phyloP scores from a whole-genome alignment of 2,329 filamentous ascomycete species.

The Paecilomyces fulvus region DNA sequence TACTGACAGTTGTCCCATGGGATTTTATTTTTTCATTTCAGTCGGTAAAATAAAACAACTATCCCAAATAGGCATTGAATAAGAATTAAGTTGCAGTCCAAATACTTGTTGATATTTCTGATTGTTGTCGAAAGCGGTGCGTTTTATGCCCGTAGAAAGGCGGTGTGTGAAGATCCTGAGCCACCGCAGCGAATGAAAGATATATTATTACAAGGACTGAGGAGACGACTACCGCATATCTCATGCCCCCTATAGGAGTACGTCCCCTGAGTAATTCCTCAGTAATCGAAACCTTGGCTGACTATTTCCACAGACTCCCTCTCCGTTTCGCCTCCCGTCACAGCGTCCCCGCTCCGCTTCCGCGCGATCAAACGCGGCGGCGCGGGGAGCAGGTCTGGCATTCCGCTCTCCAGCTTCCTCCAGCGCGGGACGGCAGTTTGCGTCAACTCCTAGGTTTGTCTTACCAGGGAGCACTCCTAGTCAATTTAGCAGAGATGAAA shows the following conservation, averaged over 20 bases:
- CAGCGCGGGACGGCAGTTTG: constrained; percentile 7
- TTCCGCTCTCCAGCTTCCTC: constrained; percentile 7
- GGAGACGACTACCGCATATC: not conserved
- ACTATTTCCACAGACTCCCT: not conserved
- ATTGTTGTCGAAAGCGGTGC: too few species aligned
- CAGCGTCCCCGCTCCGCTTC: not conserved
- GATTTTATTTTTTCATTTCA: too few species aligned
- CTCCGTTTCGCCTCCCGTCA: not conserved
- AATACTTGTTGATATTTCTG: too few species aligned
- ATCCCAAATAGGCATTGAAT: too few species aligned
- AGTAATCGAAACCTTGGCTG: not conserved
- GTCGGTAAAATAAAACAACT: too few species aligned
- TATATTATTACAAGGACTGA: not conserved
- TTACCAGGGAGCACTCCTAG: constrained; percentile 2
- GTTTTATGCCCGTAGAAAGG: too few species aligned
- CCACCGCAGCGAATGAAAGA: not conserved
- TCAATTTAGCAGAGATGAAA: constrained; percentile 2
- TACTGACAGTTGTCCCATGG: too few species aligned
- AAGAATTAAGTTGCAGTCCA: too few species aligned
- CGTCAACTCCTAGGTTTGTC: constrained; percentile 10
- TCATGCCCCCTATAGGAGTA: not conserved
- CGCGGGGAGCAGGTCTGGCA: not conserved
- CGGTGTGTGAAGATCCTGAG: not conserved
- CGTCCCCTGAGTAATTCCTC: not conserved
- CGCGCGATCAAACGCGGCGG: not conserved